Conservation (phyloP, 352 stramenopile species). For the Elongisporangium anandrum region DNA sequence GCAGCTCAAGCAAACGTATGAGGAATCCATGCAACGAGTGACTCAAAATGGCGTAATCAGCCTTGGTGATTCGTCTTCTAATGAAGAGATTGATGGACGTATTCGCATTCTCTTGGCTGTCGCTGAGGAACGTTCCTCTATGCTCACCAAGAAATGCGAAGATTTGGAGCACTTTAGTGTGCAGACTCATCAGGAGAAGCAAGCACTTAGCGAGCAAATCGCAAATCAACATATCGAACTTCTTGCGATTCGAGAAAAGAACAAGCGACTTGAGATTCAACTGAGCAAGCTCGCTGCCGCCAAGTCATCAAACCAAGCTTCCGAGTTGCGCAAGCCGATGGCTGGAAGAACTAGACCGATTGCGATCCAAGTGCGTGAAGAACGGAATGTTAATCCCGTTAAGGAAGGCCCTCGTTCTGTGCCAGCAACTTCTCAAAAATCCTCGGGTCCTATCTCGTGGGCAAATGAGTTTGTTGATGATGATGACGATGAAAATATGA, state of each 20-base stretch:
- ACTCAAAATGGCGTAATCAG: conserved; percentile 28
- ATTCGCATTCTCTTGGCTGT: conserved; percentile 67
- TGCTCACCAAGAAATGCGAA: conserved; percentile 72
- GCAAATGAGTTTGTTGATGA: conserved; percentile 68
- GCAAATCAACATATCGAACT: conserved; percentile 47
- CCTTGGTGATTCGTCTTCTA: conserved; percentile 9
- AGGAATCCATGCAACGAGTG: conserved; percentile 78
- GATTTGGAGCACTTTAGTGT: conserved; percentile 50
- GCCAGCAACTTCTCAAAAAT: conserved; percentile 4
- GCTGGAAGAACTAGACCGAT: neutral
- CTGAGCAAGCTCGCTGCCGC: conserved; percentile 30
- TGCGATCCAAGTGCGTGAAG: neutral
- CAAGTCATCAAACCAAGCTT: conserved; percentile 12
- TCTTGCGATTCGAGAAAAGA: conserved; percentile 44
- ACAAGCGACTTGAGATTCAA: conserved; percentile 63
- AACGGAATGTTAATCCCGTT: neutral
- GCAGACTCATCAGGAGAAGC: conserved; percentile 42
- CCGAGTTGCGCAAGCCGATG: conserved; percentile 7
- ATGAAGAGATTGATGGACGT: conserved; percentile 46
- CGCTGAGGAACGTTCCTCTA: conserved; percentile 67
- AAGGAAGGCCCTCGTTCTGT: conserved; percentile 3
- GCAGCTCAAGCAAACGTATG: conserved; percentile 80
- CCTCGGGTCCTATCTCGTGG: conserved; percentile 45
- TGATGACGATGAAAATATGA: conserved; percentile 65
- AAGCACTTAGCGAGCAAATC: conserved; percentile 40